Evolutionary conservation across 2,329 filamentous ascomycete genomes (phyloP).

Genomic region (Scedosporium dehoogii): DNA sequence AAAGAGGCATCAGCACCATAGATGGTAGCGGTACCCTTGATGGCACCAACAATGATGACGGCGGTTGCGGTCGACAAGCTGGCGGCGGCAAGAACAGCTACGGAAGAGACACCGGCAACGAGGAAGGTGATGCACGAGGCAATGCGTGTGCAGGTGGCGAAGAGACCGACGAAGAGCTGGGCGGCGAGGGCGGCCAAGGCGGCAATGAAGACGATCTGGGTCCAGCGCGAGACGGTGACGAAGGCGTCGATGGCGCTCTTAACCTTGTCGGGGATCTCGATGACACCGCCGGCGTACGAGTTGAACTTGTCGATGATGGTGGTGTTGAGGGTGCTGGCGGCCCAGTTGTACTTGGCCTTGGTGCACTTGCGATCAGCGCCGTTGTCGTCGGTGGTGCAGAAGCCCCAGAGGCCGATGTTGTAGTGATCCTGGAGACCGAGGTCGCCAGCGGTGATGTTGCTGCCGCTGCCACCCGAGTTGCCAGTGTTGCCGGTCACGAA

Average conservation of each 20-base stretch:
- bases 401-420: conserved; percentile 76
- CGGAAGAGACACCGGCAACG: conserved; percentile 52
- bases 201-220: conserved; percentile 70
- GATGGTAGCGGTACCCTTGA: conserved; percentile 55
- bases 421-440: conserved; percentile 66
- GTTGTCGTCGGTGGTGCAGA: conserved; percentile 57
- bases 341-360: conserved; percentile 64
- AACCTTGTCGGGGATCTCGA: conserved; percentile 59
- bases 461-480: conserved; percentile 11
- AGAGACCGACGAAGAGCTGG: conserved; percentile 69
- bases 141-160: conserved; percentile 73
- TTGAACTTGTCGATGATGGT: conserved; percentile 41
- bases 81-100: conserved; percentile 51
- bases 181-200: conserved; percentile 59
- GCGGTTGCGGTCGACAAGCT: conserved; percentile 67
- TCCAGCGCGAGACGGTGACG: conserved; percentile 66
- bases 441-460: conserved; percentile 45
- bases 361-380: conserved; percentile 55
- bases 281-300: conserved; percentile 37
- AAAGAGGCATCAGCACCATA: conserved; percentile 62
- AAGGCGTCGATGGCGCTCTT: conserved; percentile 62
- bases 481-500: conserved; percentile 7
- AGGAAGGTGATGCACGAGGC: conserved; percentile 77
- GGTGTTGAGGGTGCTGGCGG: conserved; percentile 60
- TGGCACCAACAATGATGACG: conserved; percentile 55